phyloP scores from a whole-genome alignment of 1,284 basidiomycete genomes.

The Apiotrichum mycotoxinovorans region DNA sequence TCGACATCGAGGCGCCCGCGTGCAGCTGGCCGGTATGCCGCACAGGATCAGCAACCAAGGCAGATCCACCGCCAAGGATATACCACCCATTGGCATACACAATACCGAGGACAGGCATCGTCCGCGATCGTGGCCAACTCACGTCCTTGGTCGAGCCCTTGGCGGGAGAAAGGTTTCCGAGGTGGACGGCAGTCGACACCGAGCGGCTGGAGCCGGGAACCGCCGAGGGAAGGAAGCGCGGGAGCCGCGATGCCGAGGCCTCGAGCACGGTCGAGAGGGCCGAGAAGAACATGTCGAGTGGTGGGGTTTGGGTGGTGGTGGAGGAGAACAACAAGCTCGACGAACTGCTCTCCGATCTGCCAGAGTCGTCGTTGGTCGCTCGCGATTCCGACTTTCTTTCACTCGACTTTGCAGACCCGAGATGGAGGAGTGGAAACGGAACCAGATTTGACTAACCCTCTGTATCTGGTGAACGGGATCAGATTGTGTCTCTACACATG shows the following conservation, averaged over 20 bases:
- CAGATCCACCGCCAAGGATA: no score
- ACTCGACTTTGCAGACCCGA: background rate
- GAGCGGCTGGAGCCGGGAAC: slow-evolving; percentile 21
- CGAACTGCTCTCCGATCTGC: no score
- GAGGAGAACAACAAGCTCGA: background rate
- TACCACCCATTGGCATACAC: no score
- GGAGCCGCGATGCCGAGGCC: slow-evolving; percentile 17
- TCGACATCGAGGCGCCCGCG: no score
- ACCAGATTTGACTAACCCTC: no score
- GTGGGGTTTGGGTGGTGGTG: background rate
- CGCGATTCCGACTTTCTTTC: background rate
- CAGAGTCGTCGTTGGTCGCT: background rate
- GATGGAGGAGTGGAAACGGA: no score
- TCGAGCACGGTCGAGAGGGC: slow-evolving; percentile 17
- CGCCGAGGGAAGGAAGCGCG: background rate
- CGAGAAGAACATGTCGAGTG: slow-evolving; percentile 19
- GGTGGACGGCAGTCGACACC: slow-evolving; percentile 26
- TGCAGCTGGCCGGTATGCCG: no score
- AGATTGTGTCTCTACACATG: background rate
- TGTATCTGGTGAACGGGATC: no score
- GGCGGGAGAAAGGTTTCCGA: slow-evolving; percentile 37
- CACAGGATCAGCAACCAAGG: no score
- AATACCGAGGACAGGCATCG: background rate
- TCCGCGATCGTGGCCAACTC: slow-evolving; percentile 6
- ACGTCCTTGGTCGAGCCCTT: slow-evolving; percentile 41